phyloP scores from a whole-genome alignment of 768 basidiomycete species.

The Pisolithus marmoratus region DNA sequence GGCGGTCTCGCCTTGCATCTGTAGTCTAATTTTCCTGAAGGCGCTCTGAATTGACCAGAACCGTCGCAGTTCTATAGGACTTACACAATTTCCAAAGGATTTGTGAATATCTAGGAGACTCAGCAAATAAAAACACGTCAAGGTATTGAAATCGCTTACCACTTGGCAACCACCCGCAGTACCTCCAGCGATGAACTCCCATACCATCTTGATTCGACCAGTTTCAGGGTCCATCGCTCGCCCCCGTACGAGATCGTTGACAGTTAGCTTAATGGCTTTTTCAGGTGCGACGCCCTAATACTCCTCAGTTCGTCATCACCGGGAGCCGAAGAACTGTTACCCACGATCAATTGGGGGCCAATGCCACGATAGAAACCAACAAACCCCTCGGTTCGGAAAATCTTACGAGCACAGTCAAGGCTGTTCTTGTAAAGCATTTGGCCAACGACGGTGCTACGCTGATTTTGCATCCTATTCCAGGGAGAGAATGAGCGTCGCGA shows the following conservation, averaged over 20 bases:
- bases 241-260: slow-evolving; percentile 86
- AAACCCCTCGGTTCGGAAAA: slow-evolving; percentile 91
- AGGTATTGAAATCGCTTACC: slow-evolving; percentile 44
- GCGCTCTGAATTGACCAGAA: not conserved
- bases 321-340: slow-evolving; percentile 9
- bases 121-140: slow-evolving; percentile 10
- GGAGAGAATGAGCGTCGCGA: slow-evolving; percentile 3
- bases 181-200: slow-evolving; percentile 92
- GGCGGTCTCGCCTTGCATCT: slow-evolving; percentile 93
- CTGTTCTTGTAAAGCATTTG: slow-evolving; percentile 97
- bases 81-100: slow-evolving; percentile 94
- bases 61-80: slow-evolving; percentile 15
- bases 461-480: slow-evolving; percentile 83
- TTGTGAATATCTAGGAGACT: slow-evolving; percentile 78
- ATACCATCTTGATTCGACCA: slow-evolving; percentile 83
- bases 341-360: slow-evolving; percentile 87
- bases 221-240: slow-evolving; percentile 91
- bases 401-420: slow-evolving; percentile 88
- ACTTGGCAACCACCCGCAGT: slow-evolving; percentile 97
- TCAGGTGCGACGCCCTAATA: slow-evolving; percentile 88
- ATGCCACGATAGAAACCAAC: slow-evolving; percentile 96
- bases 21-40: slow-evolving; percentile 82
- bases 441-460: slow-evolving; percentile 93
- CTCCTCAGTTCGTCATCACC: slow-evolving; percentile 5
- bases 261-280: slow-evolving; percentile 96